Conservation (phyloP, 805 yeast genomes). For the Wickerhamiella lipophila region DNA sequence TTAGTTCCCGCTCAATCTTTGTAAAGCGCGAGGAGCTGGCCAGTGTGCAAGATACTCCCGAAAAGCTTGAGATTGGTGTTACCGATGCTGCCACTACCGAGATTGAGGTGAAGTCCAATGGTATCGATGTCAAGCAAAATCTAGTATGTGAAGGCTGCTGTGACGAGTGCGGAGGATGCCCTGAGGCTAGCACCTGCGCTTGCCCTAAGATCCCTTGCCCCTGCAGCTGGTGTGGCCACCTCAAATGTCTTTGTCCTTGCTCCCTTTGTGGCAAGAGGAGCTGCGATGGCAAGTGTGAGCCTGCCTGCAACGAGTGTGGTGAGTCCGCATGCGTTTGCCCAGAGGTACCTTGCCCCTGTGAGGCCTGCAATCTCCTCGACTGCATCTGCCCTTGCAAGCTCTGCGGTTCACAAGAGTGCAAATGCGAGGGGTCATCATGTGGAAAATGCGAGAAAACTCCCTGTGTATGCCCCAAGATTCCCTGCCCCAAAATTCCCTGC, state of each 20-base stretch:
- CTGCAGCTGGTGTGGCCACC: slow-evolving; percentile 4
- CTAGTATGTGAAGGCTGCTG: slow-evolving; percentile 7
- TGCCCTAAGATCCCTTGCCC: slow-evolving; percentile 8
- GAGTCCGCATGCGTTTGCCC: slow-evolving; percentile 1
- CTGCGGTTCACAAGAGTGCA: slow-evolving; percentile 5
- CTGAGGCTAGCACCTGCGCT: neutral
- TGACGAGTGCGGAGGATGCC: slow-evolving; percentile 8
- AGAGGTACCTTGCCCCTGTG: slow-evolving; percentile 3
- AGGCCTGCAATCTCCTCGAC: neutral
- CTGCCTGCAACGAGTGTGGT: slow-evolving; percentile 5
- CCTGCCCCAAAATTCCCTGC: slow-evolving; percentile 6
- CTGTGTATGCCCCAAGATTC: slow-evolving; percentile 6
- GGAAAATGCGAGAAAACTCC: neutral
- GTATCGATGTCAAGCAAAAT: slow-evolving; percentile 1
- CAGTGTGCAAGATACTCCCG: neutral
- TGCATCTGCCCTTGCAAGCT: slow-evolving; percentile 8
- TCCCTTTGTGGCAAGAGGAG: slow-evolving; percentile 1
- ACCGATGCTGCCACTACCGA: neutral
- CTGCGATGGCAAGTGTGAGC: neutral
- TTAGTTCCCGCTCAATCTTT: slow-evolving; percentile 5
- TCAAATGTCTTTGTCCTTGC: slow-evolving; percentile 9
- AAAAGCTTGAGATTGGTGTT: neutral
- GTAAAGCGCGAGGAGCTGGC: slow-evolving; percentile 2
- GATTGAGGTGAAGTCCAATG: neutral
- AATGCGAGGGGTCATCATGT: slow-evolving; percentile 2